phyloP scores from a whole-genome alignment of 495 filamentous ascomycete genomes.

The Tuber indicum region DNA sequence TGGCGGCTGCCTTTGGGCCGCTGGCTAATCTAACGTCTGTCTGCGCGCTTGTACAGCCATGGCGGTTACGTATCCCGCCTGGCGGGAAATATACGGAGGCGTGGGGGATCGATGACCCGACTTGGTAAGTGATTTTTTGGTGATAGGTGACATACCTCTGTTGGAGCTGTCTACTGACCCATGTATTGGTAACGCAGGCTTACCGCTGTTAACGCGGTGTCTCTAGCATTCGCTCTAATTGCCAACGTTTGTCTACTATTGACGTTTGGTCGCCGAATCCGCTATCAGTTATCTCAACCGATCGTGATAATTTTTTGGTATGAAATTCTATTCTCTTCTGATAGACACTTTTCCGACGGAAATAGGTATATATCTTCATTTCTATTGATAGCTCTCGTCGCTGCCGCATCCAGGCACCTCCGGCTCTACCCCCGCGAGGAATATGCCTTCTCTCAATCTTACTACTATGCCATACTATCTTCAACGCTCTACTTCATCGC shows the following conservation, averaged over 20 bases:
- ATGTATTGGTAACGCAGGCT: conserved; percentile 49
- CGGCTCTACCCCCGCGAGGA: conserved; percentile 44
- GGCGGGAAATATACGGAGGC: conserved; percentile 49
- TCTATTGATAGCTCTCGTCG: conserved; percentile 56
- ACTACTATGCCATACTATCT: conserved; percentile 74
- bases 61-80: conserved; percentile 59
- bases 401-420: conserved; percentile 52
- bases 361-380: conserved; percentile 58
- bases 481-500: conserved; percentile 70
- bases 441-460: conserved; percentile 63
- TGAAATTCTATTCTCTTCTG: background rate
- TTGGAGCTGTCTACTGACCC: conserved; percentile 11
- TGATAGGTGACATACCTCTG: background rate
- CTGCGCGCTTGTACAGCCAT: conserved; percentile 68
- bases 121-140: conserved; percentile 51
- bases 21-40: conserved; percentile 71
- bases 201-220: conserved; percentile 64
- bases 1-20: conserved; percentile 77
- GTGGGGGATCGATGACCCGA: conserved; percentile 56
- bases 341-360: background rate
- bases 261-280: conserved; percentile 74
- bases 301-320: conserved; percentile 58
- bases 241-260: conserved; percentile 68
- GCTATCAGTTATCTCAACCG: conserved; percentile 74
- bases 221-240: conserved; percentile 61